A percentile compares a stretch with the other conserved stretches of the same genome.
These are phyloP conservation scores for Metroxylon sagu DNA, from an alignment of 176 grass and related monocot genomes.

Conservation along the genomic window DNA sequence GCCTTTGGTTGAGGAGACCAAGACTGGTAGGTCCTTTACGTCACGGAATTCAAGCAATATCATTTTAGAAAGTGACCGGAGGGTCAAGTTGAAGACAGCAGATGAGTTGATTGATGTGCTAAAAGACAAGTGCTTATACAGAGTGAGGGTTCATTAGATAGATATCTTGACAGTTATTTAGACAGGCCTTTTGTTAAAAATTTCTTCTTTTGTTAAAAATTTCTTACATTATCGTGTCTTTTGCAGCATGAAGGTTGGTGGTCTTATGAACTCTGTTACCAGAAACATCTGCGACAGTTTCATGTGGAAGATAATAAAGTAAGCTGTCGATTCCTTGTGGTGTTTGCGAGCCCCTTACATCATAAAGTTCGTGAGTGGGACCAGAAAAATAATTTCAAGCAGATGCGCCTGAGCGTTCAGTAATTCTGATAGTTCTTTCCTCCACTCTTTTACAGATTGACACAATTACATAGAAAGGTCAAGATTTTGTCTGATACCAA, in stretches of 20 bases:
- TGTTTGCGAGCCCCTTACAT: neutral
- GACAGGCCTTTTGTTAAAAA: no score
- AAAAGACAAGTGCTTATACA: conserved; percentile 81
- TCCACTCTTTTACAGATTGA: no score
- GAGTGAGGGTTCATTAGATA: conserved; percentile 25
- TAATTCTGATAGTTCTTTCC: no score
- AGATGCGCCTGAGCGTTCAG: no score
- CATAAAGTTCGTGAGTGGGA: no score
- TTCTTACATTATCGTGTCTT: conserved; percentile 4
- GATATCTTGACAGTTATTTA: no score
- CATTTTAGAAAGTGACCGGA: conserved; percentile 71
- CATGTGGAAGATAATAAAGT: conserved; percentile 72
- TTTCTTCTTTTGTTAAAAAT: neutral
- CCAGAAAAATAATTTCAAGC: no score
- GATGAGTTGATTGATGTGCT: conserved; percentile 81
- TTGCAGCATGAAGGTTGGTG: conserved; percentile 79
- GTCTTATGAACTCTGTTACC: conserved; percentile 92
- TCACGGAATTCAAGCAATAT: conserved; percentile 72
- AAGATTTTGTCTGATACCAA: no score
- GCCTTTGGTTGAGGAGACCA: conserved; percentile 62
- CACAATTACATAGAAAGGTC: no score
- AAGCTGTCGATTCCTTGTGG: neutral
- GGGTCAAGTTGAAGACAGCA: conserved; percentile 68
- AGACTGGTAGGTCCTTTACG: conserved; percentile 46
- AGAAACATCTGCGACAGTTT: conserved; percentile 63